Conservation (phyloP, 306 rosid species). For the Quillaja saponaria region DNA sequence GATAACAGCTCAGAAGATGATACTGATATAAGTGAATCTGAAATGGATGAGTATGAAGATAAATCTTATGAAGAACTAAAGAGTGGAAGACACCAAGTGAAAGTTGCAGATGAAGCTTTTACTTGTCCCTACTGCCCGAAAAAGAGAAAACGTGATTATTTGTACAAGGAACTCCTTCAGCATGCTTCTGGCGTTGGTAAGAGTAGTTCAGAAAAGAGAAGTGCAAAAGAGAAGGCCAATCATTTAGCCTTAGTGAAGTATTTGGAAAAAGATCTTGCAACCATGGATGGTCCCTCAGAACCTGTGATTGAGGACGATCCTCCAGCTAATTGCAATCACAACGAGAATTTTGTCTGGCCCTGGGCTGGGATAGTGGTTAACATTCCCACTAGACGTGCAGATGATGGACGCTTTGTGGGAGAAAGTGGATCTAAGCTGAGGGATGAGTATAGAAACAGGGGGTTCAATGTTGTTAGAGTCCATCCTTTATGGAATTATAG, state of each 20-base stretch:
- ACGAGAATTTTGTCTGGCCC: conserved; percentile 84
- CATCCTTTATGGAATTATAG: conserved; percentile 56
- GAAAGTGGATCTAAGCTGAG: conserved; percentile 88
- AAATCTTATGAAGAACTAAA: conserved; percentile 63
- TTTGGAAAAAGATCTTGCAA: conserved; percentile 57
- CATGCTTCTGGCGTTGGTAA: conserved; percentile 95
- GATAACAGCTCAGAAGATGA: conserved; percentile 52
- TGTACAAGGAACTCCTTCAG: conserved; percentile 64
- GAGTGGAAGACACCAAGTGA: conserved; percentile 56
- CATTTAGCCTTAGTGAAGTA: conserved; percentile 76
- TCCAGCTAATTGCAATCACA: conserved; percentile 44
- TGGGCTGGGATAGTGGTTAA: conserved; percentile 91
- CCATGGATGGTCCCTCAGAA: conserved; percentile 50
- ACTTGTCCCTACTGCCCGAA: conserved; percentile 80
- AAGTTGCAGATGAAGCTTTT: conserved; percentile 52
- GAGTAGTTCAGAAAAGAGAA: conserved; percentile 76
- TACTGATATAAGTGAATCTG: conserved; percentile 56
- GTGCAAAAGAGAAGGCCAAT: conserved; percentile 67
- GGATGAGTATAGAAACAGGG: conserved; percentile 72
- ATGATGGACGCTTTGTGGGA: conserved; percentile 70
- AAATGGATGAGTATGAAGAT: conserved; percentile 54
- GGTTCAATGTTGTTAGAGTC: conserved; percentile 78
- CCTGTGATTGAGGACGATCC: conserved; percentile 47
- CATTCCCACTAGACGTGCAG: conserved; percentile 62
- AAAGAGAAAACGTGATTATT: conserved; percentile 57